These are phyloP conservation scores for Leccinum pallidistipes DNA, from an alignment of 1,284 basidiomycete genomes.

Conservation along the genomic window DNA sequence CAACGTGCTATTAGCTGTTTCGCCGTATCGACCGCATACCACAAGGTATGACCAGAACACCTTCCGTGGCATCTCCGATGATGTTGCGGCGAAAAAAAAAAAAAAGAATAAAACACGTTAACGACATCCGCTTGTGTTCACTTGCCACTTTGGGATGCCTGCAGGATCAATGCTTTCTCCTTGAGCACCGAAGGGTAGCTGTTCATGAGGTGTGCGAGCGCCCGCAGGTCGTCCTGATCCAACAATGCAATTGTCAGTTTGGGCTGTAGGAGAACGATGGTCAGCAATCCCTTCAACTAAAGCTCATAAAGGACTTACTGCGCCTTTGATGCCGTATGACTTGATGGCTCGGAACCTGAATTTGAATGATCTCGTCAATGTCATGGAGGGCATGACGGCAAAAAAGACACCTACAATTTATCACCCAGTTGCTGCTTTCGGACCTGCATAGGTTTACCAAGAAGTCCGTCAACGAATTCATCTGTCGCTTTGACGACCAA, in stretches of 20 bases:
- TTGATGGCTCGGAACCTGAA: conserved; percentile 75
- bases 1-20: background rate
- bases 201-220: conserved; percentile 85
- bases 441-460: conserved; percentile 58
- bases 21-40: background rate
- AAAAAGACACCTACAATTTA: conserved; percentile 56
- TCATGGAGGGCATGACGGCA: background rate
- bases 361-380: background rate
- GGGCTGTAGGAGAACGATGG: conserved; percentile 44
- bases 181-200: conserved; percentile 80
- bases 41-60: background rate
- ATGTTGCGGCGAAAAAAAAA: background rate
- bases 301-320: conserved; percentile 46
- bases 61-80: background rate
- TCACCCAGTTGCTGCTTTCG: conserved; percentile 86
- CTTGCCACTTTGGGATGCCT: conserved; percentile 35
- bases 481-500: conserved; percentile 70
- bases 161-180: conserved; percentile 60
- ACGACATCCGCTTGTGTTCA: conserved; percentile 10
- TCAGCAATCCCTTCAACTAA: background rate
- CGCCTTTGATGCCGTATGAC: conserved; percentile 74
- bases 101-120: background rate
- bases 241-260: conserved; percentile 82
- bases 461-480: conserved; percentile 72
- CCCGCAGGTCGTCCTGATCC: conserved; percentile 80